Conservation (phyloP, 805 yeast genomes). For the Starmerella khaoyaiensis region DNA sequence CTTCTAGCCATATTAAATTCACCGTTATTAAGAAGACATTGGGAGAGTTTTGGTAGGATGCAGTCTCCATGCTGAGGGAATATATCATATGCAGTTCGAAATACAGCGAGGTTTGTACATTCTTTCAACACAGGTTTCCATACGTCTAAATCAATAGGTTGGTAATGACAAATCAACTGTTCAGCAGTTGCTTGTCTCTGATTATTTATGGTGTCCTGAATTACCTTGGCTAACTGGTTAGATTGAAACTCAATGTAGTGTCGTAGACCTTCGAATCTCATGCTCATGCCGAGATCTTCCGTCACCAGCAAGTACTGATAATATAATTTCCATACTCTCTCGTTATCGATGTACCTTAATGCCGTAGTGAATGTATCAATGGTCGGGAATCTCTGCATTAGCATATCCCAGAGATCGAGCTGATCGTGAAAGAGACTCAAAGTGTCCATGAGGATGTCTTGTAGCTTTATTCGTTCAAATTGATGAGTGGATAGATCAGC, state of each 20-base stretch:
- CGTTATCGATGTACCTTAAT: slow-evolving; percentile 40
- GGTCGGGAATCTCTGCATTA: slow-evolving; percentile 10
- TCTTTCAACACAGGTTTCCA: slow-evolving; percentile 5
- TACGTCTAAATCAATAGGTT: background rate
- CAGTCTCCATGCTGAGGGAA: slow-evolving; percentile 2
- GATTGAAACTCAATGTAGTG: slow-evolving; percentile 6
- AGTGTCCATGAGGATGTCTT: slow-evolving; percentile 5
- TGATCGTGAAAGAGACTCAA: slow-evolving; percentile 11
- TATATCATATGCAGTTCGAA: slow-evolving; percentile 1
- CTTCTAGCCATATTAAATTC: slow-evolving; percentile 1
- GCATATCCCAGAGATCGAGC: slow-evolving; percentile 9
- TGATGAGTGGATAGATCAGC: background rate
- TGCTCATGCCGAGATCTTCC: background rate
- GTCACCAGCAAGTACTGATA: slow-evolving; percentile 34
- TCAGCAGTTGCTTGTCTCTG: slow-evolving; percentile 7
- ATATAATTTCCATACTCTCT: slow-evolving; percentile 42
- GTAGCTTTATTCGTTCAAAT: background rate
- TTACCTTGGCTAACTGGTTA: background rate
- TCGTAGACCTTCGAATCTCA: background rate
- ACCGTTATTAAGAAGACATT: background rate
- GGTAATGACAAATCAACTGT: background rate
- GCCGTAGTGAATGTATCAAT: slow-evolving; percentile 39
- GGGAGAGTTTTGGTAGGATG: slow-evolving; percentile 2
- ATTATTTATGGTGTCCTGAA: too few species aligned
- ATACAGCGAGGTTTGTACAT: background rate